These are phyloP conservation scores for Paraphysoderma sedebokerense DNA, from an alignment of 371 early-diverging fungal species.

Conservation along the genomic window DNA sequence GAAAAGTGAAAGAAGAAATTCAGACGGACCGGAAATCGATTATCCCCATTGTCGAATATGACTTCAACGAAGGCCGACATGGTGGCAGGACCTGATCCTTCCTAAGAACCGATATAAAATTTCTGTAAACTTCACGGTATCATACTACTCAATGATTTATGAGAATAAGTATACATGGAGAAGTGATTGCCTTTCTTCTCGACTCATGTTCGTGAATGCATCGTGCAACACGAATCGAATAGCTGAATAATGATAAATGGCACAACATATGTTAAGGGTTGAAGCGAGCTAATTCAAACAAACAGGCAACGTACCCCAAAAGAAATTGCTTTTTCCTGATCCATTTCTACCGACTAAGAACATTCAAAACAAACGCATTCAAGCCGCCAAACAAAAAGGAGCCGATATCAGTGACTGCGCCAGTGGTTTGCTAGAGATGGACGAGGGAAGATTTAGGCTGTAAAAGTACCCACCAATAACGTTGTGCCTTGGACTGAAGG, in stretches of 20 bases:
- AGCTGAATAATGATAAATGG: constrained; percentile 30
- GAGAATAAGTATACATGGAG: constrained; percentile 51
- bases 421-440: no score
- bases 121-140: background rate
- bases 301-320: constrained; percentile 32
- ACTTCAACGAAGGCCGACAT: constrained; percentile 96
- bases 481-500: constrained; percentile 82
- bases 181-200: constrained; percentile 84
- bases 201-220: constrained; percentile 75
- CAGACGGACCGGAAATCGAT: constrained; percentile 70
- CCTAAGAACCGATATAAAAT: constrained; percentile 28
- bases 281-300: constrained; percentile 2
- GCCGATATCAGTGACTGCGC: no score
- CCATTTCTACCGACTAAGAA: constrained; percentile 94
- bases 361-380: no score
- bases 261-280: background rate
- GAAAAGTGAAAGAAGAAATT: background rate
- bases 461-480: constrained; percentile 60
- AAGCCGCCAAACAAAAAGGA: no score
- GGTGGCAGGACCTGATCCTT: constrained; percentile 79
- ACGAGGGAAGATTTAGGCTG: no score
- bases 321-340: constrained; percentile 98
- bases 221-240: constrained; percentile 93
- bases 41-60: constrained; percentile 89
- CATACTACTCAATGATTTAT: background rate